phyloP scores from a whole-genome alignment of 2,329 filamentous ascomycete genomes.

The Claviceps africana region DNA sequence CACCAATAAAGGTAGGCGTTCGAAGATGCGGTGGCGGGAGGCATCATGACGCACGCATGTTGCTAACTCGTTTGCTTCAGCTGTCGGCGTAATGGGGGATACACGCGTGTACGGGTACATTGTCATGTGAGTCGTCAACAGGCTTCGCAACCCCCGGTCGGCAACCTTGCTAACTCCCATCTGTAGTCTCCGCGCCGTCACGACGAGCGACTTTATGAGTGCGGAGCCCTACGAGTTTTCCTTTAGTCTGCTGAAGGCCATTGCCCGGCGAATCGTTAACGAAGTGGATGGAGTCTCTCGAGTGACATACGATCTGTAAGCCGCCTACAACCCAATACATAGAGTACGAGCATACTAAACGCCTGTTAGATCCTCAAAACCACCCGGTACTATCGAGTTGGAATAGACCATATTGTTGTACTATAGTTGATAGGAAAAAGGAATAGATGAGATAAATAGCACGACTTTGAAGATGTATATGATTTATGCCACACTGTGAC shows the following conservation, averaged over 20 bases:
- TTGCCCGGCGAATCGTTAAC: constrained; percentile 20
- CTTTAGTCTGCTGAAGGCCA: constrained; percentile 44
- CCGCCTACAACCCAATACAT: not conserved
- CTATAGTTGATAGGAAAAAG: not conserved
- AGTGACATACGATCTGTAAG: constrained; percentile 48
- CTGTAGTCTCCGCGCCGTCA: constrained; percentile 4
- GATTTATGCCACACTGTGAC: not conserved
- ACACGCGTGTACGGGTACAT: constrained; percentile 20
- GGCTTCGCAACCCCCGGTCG: not conserved
- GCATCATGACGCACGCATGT: not conserved
- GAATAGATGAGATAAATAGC: not conserved
- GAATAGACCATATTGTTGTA: constrained; percentile 22
- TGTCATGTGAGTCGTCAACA: constrained; percentile 6
- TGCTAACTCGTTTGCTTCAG: not conserved
- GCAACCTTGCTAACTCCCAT: not conserved
- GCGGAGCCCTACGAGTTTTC: constrained; percentile 56
- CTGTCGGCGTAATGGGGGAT: constrained; percentile 13
- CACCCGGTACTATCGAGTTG: constrained; percentile 56
- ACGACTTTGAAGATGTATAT: not conserved
- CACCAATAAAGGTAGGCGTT: constrained; percentile 8
- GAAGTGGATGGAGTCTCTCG: constrained; percentile 55
- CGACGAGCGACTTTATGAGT: constrained; percentile 33
- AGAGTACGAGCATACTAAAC: not conserved
- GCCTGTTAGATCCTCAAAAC: constrained; percentile 34
- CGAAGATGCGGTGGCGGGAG: not conserved